Evolutionary conservation across 805 yeast species (phyloP).

Genomic region (Wickerhamiella bombiphila): DNA sequence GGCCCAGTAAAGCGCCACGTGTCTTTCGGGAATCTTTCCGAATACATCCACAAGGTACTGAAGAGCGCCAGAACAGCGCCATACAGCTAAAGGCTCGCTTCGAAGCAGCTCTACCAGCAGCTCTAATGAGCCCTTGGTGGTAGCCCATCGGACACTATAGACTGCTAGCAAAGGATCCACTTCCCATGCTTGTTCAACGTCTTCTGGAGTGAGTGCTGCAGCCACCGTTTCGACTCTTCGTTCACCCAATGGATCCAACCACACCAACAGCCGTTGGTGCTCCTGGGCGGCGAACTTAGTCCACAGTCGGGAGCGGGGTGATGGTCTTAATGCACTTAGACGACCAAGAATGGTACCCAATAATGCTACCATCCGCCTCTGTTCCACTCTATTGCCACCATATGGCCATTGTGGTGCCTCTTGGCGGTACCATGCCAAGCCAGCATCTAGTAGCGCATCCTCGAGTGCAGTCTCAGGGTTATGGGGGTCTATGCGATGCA

Average conservation of each 20-base stretch:
- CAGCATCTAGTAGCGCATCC: constrained; percentile 43
- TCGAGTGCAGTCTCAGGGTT: constrained; percentile 36
- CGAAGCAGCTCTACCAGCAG: constrained; percentile 33
- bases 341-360: constrained; percentile 37
- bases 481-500: constrained; percentile 30
- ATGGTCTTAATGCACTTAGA: constrained; percentile 14
- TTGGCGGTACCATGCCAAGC: constrained; percentile 63
- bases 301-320: constrained; percentile 28
- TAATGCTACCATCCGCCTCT: constrained; percentile 50
- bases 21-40: constrained; percentile 21
- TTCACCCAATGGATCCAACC: constrained; percentile 49
- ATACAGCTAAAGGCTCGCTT: constrained; percentile 44
- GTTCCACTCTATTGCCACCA: constrained; percentile 65
- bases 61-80: constrained; percentile 44
- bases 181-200: constrained; percentile 43
- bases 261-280: constrained; percentile 51
- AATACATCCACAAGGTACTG: constrained; percentile 30
- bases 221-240: not conserved
- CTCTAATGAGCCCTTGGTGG: constrained; percentile 25
- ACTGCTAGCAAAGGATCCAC: constrained; percentile 63
- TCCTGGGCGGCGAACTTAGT: constrained; percentile 62
- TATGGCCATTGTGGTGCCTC: constrained; percentile 51
- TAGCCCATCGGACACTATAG: constrained; percentile 47
- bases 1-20: constrained; percentile 44
- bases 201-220: constrained; percentile 15